Percentiles rank a stretch among this genome's conserved stretches.
Evolutionary conservation across 2,329 filamentous ascomycete genomes (phyloP).

Genomic region (Cercospora beticola): DNA sequence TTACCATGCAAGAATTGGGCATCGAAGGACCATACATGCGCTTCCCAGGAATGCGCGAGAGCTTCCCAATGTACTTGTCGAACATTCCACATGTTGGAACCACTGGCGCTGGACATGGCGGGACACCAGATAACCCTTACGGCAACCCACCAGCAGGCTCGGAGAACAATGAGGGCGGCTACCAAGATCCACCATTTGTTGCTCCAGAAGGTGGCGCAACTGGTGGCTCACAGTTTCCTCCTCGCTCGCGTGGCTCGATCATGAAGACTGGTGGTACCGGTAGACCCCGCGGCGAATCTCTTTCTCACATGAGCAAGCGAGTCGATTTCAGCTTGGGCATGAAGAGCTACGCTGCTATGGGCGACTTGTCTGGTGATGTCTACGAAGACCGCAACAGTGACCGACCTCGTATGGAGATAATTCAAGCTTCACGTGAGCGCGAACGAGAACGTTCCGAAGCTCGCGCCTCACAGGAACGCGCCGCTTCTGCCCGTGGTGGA

Average conservation of each 20-base stretch:
- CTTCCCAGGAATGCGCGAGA: conserved; percentile 65
- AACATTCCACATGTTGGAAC: conserved; percentile 50
- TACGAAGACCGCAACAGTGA: conserved; percentile 56
- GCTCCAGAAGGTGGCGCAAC: conserved; percentile 30
- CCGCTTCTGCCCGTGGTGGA: background rate
- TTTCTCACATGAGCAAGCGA: conserved; percentile 59
- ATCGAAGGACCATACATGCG: conserved; percentile 81
- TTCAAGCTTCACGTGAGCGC: conserved; percentile 38
- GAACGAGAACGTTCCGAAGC: conserved; percentile 21
- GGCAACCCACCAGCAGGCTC: conserved; percentile 35
- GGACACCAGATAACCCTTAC: conserved; percentile 47
- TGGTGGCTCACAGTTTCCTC: conserved; percentile 19
- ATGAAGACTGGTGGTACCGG: conserved; percentile 37
- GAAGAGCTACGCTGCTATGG: conserved; percentile 54
- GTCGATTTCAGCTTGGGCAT: conserved; percentile 72
- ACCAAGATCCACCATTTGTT: conserved; percentile 47
- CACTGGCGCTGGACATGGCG: conserved; percentile 44
- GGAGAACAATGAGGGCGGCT: conserved; percentile 24
- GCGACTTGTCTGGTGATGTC: conserved; percentile 63
- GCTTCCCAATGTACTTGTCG: conserved; percentile 65
- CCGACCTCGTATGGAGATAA: conserved; percentile 45
- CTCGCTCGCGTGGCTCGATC: conserved; percentile 49
- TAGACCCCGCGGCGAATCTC: conserved; percentile 56
- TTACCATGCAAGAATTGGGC: conserved; percentile 76
- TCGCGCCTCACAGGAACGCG: conserved; percentile 25